These are phyloP conservation scores for Trametes sp. DNA, from an alignment of 1,284 basidiomycete species.

Conservation along the genomic window DNA sequence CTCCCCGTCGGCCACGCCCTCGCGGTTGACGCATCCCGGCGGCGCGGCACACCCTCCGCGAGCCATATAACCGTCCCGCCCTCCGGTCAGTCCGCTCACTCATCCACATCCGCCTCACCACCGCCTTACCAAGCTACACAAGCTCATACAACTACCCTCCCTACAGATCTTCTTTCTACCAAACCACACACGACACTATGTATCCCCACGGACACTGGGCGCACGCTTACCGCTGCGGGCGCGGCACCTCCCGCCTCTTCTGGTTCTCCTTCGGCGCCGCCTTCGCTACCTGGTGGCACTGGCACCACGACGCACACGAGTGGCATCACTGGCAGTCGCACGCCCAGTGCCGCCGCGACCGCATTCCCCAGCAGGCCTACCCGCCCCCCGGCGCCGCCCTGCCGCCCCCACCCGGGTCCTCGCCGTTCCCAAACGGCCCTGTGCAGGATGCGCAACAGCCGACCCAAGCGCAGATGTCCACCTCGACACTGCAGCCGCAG, in stretches of 20 bases:
- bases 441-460: neutral
- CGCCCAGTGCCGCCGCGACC: slow-evolving; percentile 40
- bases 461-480: too few relatives aligned
- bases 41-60: slow-evolving; percentile 5
- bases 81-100: slow-evolving; percentile 7
- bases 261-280: slow-evolving; percentile 73
- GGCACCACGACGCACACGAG: slow-evolving; percentile 33
- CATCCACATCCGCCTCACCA: neutral
- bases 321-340: slow-evolving; percentile 18
- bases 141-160: neutral
- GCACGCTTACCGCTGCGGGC: slow-evolving; percentile 44
- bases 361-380: slow-evolving; percentile 40
- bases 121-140: neutral
- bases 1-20: neutral
- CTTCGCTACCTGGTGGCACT: slow-evolving; percentile 56
- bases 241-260: slow-evolving; percentile 60
- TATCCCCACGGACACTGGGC: slow-evolving; percentile 38
- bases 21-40: slow-evolving; percentile 18
- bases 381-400: slow-evolving; percentile 28
- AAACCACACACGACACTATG: neutral
- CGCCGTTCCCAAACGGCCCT: neutral
- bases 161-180: neutral
- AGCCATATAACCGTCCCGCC: slow-evolving; percentile 10
- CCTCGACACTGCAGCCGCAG: too few relatives aligned
- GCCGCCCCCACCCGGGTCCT: slow-evolving; percentile 8